A percentile compares a stretch with the other conserved stretches of the same genome.
These are phyloP conservation scores for Oenanthe sinensis DNA, from an alignment of 129 eudicot genomes.

Conservation along the genomic window DNA sequence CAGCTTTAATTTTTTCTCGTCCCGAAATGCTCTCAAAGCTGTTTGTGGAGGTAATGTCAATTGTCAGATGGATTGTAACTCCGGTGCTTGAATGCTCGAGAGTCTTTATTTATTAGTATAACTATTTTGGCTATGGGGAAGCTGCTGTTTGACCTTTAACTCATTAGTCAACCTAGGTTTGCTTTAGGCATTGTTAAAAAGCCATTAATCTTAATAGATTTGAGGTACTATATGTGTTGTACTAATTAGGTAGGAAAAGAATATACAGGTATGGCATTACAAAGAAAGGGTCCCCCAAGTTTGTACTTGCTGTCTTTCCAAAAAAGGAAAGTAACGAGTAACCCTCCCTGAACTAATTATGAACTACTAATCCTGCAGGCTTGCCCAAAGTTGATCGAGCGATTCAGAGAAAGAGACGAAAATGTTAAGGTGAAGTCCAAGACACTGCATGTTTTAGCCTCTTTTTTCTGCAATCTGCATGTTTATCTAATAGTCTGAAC, in stretches of 20 bases:
- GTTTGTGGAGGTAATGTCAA: conserved; percentile 62
- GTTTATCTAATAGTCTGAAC: conserved; percentile 9
- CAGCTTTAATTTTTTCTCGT: conserved; percentile 85
- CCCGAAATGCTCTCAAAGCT: conserved; percentile 85
- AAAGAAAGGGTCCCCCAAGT: no score
- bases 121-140: no score
- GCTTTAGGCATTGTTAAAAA: no score
- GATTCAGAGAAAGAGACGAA: conserved; percentile 94
- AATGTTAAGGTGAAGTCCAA: conserved; percentile 72
- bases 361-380: conserved; percentile 37
- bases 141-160: no score
- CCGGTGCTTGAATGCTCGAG: no score
- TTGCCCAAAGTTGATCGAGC: conserved; percentile 88
- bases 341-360: background rate
- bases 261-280: no score
- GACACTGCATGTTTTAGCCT: conserved; percentile 4
- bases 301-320: no score
- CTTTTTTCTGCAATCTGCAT: conserved; percentile 6
- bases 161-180: background rate
- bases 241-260: no score
- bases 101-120: no score
- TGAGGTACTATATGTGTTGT: no score
- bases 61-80: no score
- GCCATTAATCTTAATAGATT: no score
- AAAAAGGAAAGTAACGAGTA: background rate